Percentiles rank a stretch among this genome's conserved stretches.
Conservation (phyloP, 768 basidiomycete species). For the Mrakia frigida region DNA sequence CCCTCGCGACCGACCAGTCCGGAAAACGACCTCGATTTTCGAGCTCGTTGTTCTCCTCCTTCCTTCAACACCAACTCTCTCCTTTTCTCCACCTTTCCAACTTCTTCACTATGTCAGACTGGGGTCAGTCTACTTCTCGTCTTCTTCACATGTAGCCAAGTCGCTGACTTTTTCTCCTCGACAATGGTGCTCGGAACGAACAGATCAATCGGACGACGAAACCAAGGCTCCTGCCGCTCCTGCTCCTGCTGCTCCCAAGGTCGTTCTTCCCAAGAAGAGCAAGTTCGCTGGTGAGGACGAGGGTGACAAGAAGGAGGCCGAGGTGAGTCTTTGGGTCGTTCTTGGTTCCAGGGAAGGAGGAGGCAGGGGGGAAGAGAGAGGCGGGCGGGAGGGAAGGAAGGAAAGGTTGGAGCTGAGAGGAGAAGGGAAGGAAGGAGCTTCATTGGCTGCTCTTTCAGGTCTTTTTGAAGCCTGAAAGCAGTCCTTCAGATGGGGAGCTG, state of each 20-base stretch:
- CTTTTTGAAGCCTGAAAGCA: background rate
- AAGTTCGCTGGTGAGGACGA: constrained; percentile 31
- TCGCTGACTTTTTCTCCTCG: background rate
- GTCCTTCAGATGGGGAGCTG: background rate
- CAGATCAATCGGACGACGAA: constrained; percentile 2
- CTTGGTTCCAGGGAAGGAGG: too few species aligned
- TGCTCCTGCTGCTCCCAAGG: constrained; percentile 13
- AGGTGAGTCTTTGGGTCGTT: constrained; percentile 5
- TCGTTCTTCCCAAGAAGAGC: constrained; percentile 25
- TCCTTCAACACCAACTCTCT: background rate
- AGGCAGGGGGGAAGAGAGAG: background rate
- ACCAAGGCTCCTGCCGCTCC: constrained; percentile 18
- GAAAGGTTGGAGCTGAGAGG: background rate
- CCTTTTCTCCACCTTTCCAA: background rate
- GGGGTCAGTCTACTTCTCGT: constrained; percentile 12
- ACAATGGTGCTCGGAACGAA: background rate
- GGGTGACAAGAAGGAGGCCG: constrained; percentile 18
- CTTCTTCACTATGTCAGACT: constrained; percentile 27
- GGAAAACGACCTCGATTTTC: background rate
- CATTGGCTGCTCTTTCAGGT: too few species aligned
- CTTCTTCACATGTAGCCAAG: background rate
- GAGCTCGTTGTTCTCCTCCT: constrained; percentile 1
- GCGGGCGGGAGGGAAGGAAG: background rate
- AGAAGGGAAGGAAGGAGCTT: background rate
- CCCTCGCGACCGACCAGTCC: background rate